Percentiles rank a stretch among this genome's conserved stretches.
Conservation (phyloP, 805 yeast species). For the Candida adriatica region DNA sequence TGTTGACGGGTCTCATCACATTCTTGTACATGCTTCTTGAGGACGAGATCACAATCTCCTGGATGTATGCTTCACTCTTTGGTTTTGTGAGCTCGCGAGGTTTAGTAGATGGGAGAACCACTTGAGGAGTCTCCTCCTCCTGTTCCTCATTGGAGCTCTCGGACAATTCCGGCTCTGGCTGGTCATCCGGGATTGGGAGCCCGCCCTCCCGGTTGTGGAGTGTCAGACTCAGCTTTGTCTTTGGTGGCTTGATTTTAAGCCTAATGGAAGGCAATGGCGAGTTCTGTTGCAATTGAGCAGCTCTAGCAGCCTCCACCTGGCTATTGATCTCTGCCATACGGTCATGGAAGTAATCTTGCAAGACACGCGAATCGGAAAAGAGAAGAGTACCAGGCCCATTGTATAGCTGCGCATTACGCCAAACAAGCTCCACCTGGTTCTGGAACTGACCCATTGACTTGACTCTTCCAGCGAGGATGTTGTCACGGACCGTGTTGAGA, state of each 20-base stretch:
- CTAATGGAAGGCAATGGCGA: slow-evolving; percentile 3
- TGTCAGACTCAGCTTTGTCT: slow-evolving; percentile 10
- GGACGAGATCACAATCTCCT: slow-evolving; percentile 25
- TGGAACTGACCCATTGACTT: slow-evolving; percentile 52
- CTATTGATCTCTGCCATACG: slow-evolving; percentile 26
- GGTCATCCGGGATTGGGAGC: slow-evolving; percentile 4
- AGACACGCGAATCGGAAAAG: slow-evolving; percentile 59
- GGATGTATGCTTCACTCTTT: slow-evolving; percentile 21
- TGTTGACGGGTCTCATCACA: slow-evolving; percentile 15
- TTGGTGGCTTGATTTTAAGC: slow-evolving; percentile 13
- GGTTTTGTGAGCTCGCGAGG: slow-evolving; percentile 5
- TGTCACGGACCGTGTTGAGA: slow-evolving; percentile 48
- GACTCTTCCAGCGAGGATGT: slow-evolving; percentile 45
- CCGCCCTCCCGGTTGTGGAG: slow-evolving; percentile 8
- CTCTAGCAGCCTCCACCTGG: slow-evolving; percentile 11
- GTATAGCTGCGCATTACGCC: slow-evolving; percentile 71
- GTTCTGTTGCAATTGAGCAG: slow-evolving; percentile 8
- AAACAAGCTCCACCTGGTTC: slow-evolving; percentile 54
- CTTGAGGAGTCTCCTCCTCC: slow-evolving; percentile 4
- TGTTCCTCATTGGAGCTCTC: slow-evolving; percentile 5
- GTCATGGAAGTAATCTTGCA: slow-evolving; percentile 45
- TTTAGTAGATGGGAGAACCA: slow-evolving; percentile 9
- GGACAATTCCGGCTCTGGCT: slow-evolving; percentile 1
- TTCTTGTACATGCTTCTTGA: slow-evolving; percentile 25
- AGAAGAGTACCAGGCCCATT: slow-evolving; percentile 71